Percentiles rank a stretch among this genome's conserved stretches.
These are phyloP conservation scores for Globisporangium spiculum DNA, from an alignment of 352 stramenopile genomes.

Conservation along the genomic window DNA sequence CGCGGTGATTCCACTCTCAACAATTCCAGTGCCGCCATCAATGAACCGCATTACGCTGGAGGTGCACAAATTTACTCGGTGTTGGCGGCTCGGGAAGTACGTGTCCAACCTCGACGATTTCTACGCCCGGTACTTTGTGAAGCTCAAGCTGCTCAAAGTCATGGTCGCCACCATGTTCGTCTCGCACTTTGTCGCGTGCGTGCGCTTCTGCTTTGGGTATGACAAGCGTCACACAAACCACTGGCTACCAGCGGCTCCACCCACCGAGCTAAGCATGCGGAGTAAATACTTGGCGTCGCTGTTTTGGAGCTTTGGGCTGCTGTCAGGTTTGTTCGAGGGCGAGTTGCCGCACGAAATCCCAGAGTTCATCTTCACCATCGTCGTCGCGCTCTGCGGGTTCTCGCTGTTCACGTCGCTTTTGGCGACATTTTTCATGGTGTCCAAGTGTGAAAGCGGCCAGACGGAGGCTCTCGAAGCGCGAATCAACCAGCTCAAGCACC, in stretches of 20 bases:
- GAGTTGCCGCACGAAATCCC: constrained; percentile 28
- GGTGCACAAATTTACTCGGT: constrained; percentile 46
- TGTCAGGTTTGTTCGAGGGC: constrained; percentile 56
- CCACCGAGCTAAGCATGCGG: constrained; percentile 8
- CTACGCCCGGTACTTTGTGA: constrained; percentile 50
- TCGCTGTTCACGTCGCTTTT: constrained; percentile 62
- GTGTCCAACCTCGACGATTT: constrained; percentile 49
- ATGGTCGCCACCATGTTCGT: constrained; percentile 32
- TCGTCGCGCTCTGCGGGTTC: constrained; percentile 48
- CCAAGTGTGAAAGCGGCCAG: constrained; percentile 59
- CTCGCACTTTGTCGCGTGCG: constrained; percentile 51
- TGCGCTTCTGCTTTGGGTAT: constrained; percentile 36
- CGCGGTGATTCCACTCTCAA: constrained; percentile 38
- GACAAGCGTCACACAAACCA: constrained; percentile 14
- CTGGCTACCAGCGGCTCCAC: constrained; percentile 22
- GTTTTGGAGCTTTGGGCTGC: constrained; percentile 55
- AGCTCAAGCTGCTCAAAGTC: constrained; percentile 52
- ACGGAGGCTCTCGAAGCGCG: constrained; percentile 40
- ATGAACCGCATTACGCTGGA: constrained; percentile 24
- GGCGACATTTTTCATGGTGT: constrained; percentile 65
- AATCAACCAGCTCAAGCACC: constrained; percentile 64
- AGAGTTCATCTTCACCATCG: constrained; percentile 50
- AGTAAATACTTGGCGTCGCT: constrained; percentile 36
- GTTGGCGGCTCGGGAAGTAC: constrained; percentile 43
- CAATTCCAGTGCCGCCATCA: constrained; percentile 15